Percentiles rank a stretch among this genome's conserved stretches.
These are phyloP conservation scores for Tolypocladium tropicale DNA, from an alignment of 2,329 filamentous ascomycete genomes.

Conservation along the genomic window DNA sequence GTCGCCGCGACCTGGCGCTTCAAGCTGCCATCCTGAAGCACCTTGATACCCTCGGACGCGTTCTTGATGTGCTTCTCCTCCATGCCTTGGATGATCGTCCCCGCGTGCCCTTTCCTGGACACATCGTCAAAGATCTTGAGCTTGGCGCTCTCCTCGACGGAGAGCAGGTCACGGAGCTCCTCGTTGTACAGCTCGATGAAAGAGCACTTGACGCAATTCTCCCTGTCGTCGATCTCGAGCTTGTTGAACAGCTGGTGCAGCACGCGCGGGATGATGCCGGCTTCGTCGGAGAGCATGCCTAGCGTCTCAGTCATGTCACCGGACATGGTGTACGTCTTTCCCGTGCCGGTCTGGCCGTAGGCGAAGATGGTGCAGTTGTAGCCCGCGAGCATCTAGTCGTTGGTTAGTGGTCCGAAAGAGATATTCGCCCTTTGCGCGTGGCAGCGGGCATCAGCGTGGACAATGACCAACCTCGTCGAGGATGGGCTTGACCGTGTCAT, in stretches of 20 bases:
- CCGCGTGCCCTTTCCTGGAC: conserved; percentile 71
- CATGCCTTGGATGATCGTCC: conserved; percentile 92
- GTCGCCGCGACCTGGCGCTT: conserved; percentile 97
- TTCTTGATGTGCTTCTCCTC: conserved; percentile 89
- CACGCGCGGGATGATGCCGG: conserved; percentile 90
- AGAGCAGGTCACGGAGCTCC: conserved; percentile 82
- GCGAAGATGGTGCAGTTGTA: conserved; percentile 99
- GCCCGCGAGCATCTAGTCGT: conserved; percentile 69
- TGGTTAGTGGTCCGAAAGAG: conserved; percentile 1
- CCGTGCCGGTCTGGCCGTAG: conserved; percentile 95
- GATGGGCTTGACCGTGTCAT: conserved; percentile 89
- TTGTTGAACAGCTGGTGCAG: conserved; percentile 80
- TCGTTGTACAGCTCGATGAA: conserved; percentile 99
- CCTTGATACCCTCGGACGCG: conserved; percentile 75
- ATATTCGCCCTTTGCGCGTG: too few species aligned
- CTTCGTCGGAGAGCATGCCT: conserved; percentile 78
- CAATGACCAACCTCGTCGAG: conserved; percentile 66
- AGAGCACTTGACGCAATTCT: conserved; percentile 91
- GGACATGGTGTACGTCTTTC: conserved; percentile 99
- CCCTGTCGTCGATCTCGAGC: conserved; percentile 65
- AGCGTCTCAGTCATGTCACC: conserved; percentile 87
- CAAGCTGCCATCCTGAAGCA: conserved; percentile 80
- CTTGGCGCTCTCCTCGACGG: conserved; percentile 71
- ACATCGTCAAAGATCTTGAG: conserved; percentile 94
- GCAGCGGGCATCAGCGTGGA: too few species aligned